These are phyloP conservation scores for Diplogelasinospora grovesii DNA, from an alignment of 495 filamentous ascomycete genomes.

Conservation along the genomic window DNA sequence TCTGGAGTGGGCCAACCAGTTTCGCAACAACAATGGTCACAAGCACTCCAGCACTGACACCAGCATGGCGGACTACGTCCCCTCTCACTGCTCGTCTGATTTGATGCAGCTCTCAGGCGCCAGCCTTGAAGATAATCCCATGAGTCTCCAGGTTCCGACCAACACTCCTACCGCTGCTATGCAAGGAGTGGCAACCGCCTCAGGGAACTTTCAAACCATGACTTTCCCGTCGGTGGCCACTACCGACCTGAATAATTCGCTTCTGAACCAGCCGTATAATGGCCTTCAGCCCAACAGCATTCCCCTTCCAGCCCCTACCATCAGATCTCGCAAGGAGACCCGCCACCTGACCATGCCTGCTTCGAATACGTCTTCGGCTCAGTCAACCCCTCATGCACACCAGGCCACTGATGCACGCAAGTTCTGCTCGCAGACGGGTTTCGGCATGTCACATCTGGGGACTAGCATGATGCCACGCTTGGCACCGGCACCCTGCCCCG, in stretches of 20 bases:
- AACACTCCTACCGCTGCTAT: constrained; percentile 30
- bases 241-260: constrained; percentile 34
- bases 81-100: constrained; percentile 10
- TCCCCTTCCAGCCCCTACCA: constrained; percentile 24
- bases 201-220: constrained; percentile 2
- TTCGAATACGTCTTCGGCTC: constrained; percentile 5
- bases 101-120: constrained; percentile 26
- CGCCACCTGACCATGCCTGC: constrained; percentile 12
- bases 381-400: constrained; percentile 11
- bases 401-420: constrained; percentile 27
- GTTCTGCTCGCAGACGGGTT: constrained; percentile 29
- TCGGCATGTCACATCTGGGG: constrained; percentile 4
- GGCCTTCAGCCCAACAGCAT: constrained; percentile 23
- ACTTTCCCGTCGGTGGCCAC: constrained; percentile 28
- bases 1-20: too few species aligned
- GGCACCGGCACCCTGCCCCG: too few species aligned
- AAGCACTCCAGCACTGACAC: constrained; percentile 30
- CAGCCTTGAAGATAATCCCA: constrained; percentile 26
- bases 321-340: constrained; percentile 36
- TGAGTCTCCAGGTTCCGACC: constrained; percentile 29
- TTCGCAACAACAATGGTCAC: too few species aligned
- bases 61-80: constrained; percentile 36
- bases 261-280: constrained; percentile 38
- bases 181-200: too few species aligned
- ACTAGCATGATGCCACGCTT: not conserved